Percentiles rank a stretch among this genome's conserved stretches.
These are phyloP conservation scores for Piper betle DNA, from an alignment of 164 flowering plant genomes.

Conservation along the genomic window DNA sequence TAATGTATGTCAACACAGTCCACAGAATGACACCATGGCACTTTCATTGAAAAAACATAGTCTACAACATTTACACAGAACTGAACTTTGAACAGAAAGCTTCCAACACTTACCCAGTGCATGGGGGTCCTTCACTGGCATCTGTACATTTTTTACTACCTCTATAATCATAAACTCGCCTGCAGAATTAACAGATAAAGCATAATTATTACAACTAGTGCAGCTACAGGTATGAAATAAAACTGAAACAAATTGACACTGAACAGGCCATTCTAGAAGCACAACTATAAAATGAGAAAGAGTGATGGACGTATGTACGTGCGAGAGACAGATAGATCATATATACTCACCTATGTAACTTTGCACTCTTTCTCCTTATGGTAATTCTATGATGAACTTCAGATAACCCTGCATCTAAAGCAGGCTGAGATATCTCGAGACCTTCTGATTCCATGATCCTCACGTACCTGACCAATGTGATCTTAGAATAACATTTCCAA, in stretches of 20 bases:
- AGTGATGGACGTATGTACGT: neutral
- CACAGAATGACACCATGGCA: too few relatives aligned
- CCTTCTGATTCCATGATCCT: slow-evolving; percentile 62
- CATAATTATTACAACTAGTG: neutral
- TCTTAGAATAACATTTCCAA: neutral
- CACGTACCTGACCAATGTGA: slow-evolving; percentile 48
- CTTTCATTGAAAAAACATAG: too few relatives aligned
- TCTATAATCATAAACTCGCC: slow-evolving; percentile 65
- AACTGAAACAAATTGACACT: neutral
- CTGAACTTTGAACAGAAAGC: neutral
- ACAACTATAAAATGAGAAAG: neutral
- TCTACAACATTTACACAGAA: neutral
- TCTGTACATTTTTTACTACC: slow-evolving; percentile 64
- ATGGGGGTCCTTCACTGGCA: slow-evolving; percentile 76
- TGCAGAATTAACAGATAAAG: slow-evolving; percentile 16
- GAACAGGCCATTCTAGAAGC: neutral
- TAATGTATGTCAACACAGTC: too few relatives aligned
- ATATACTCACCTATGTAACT: slow-evolving; percentile 53
- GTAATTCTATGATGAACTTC: slow-evolving; percentile 91
- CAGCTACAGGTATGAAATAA: neutral
- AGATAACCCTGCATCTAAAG: slow-evolving; percentile 71
- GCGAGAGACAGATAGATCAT: neutral
- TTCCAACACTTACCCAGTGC: slow-evolving; percentile 54
- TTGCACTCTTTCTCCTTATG: slow-evolving; percentile 43
- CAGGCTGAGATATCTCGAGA: slow-evolving; percentile 93